These are phyloP conservation scores for Coemansia sp. DNA, from an alignment of 192 early-diverging fungal genomes.

Conservation along the genomic window DNA sequence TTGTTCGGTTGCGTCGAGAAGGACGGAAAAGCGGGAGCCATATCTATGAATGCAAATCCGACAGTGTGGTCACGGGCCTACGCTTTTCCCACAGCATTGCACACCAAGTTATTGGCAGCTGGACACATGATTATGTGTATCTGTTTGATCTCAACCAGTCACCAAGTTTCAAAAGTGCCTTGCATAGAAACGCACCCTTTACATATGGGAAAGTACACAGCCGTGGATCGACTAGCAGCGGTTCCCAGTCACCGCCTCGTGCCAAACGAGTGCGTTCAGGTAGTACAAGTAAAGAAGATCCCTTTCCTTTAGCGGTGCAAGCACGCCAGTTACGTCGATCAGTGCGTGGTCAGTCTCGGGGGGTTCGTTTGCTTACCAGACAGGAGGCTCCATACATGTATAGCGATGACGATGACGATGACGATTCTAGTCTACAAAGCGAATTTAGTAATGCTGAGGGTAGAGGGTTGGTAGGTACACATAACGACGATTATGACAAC, in stretches of 20 bases:
- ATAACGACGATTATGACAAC: background rate
- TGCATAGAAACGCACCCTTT: background rate
- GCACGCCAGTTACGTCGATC: constrained; percentile 2
- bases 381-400: constrained; percentile 32
- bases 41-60: constrained; percentile 19
- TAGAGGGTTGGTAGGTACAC: background rate
- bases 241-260: background rate
- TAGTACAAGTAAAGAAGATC: background rate
- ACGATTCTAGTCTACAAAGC: background rate
- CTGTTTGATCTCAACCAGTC: constrained; percentile 58
- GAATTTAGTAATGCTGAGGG: background rate
- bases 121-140: constrained; percentile 59
- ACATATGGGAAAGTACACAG: background rate
- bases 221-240: background rate
- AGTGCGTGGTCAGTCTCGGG: constrained; percentile 15
- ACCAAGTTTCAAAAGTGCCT: constrained; percentile 18
- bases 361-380: constrained; percentile 19
- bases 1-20: constrained; percentile 35
- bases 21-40: background rate
- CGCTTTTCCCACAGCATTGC: constrained; percentile 38
- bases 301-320: background rate
- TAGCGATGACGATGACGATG: background rate
- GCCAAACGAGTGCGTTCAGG: constrained; percentile 24
- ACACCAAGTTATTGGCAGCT: constrained; percentile 58
- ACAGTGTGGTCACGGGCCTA: constrained; percentile 45